Conservation (phyloP, 805 yeast genomes). For the Kluyveromyces aestuarii region DNA sequence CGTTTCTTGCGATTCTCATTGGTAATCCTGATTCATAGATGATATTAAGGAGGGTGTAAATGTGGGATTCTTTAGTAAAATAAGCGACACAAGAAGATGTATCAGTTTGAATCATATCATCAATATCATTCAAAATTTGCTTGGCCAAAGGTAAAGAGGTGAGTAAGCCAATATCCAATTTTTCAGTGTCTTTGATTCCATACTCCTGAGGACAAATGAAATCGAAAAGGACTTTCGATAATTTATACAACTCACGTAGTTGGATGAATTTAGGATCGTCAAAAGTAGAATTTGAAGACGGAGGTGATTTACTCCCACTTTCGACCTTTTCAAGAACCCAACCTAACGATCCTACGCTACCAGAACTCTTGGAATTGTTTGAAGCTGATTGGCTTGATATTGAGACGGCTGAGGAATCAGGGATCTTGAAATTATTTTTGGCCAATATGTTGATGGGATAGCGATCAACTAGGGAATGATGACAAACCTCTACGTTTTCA, state of each 20-base stretch:
- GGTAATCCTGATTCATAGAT: constrained; percentile 89
- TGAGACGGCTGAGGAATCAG: constrained; percentile 21
- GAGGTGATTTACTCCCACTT: constrained; percentile 16
- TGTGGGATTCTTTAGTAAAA: constrained; percentile 95
- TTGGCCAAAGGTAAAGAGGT: constrained; percentile 91
- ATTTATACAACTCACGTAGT: constrained; percentile 77
- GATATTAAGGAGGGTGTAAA: constrained; percentile 84
- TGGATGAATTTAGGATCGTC: constrained; percentile 74
- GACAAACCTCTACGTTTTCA: constrained; percentile 20
- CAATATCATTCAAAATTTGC: constrained; percentile 74
- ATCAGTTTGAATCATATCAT: constrained; percentile 66
- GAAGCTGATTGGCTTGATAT: constrained; percentile 9
- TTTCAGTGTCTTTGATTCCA: constrained; percentile 92
- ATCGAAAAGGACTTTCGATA: constrained; percentile 90
- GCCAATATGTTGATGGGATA: constrained; percentile 70
- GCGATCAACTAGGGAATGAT: constrained; percentile 48
- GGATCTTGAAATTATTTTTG: constrained; percentile 64
- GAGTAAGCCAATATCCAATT: constrained; percentile 87
- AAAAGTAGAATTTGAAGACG: constrained; percentile 37
- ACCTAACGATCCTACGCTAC: constrained; percentile 57
- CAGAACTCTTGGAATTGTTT: constrained; percentile 9
- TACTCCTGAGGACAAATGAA: constrained; percentile 98
- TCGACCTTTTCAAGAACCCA: constrained; percentile 51
- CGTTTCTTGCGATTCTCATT: constrained; percentile 91
- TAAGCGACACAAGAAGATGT: constrained; percentile 81